phyloP scores from a whole-genome alignment of 768 basidiomycete species.

The Pholiota molesta region DNA sequence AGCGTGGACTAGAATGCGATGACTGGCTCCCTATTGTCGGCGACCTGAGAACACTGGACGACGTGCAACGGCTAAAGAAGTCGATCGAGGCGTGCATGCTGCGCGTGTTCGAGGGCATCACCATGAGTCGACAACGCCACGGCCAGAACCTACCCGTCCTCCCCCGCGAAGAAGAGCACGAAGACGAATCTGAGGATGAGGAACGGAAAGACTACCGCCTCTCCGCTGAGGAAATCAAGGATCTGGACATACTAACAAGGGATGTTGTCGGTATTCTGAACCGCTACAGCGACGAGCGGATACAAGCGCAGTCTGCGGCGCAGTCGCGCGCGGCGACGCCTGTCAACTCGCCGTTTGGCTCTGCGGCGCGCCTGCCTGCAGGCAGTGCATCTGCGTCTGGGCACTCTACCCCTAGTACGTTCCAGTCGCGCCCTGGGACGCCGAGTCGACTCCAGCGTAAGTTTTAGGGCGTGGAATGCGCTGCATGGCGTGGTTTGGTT shows the following conservation, averaged over 20 bases:
- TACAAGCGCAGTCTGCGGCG: constrained; percentile 54
- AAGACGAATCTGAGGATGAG: constrained; percentile 63
- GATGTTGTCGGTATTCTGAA: constrained; percentile 77
- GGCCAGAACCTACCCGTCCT: constrained; percentile 34
- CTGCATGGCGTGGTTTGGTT: constrained; percentile 4
- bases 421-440: constrained; percentile 61
- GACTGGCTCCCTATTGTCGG: constrained; percentile 88
- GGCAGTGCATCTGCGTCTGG: constrained; percentile 46
- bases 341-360: constrained; percentile 49
- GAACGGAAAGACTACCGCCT: constrained; percentile 55
- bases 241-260: constrained; percentile 74
- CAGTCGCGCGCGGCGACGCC: constrained; percentile 74
- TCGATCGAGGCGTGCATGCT: constrained; percentile 84
- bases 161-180: constrained; percentile 50
- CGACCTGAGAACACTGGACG: constrained; percentile 72
- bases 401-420: constrained; percentile 56
- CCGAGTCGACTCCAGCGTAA: constrained; percentile 55
- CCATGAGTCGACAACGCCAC: constrained; percentile 42
- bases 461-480: constrained; percentile 24
- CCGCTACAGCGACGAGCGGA: constrained; percentile 68
- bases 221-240: constrained; percentile 68
- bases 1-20: constrained; percentile 83
- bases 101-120: constrained; percentile 88
- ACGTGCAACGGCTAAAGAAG: constrained; percentile 79
- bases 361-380: constrained; percentile 36